Conservation (phyloP, 495 filamentous ascomycete genomes). For the Penicillium atrosanguineum region DNA sequence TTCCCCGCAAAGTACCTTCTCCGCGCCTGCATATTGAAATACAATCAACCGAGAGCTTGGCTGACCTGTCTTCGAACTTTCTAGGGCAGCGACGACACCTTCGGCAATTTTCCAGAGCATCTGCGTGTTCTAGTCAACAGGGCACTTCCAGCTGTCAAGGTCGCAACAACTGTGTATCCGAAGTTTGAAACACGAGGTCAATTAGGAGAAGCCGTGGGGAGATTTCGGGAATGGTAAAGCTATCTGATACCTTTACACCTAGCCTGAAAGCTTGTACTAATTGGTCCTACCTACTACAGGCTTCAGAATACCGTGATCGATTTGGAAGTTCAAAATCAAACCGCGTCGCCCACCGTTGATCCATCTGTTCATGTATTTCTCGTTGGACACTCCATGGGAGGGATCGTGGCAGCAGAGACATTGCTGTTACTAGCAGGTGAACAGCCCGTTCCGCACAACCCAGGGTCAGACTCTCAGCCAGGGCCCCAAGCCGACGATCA, state of each 20-base stretch:
- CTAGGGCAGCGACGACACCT: constrained; percentile 90
- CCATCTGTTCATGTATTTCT: constrained; percentile 83
- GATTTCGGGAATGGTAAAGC: constrained; percentile 80
- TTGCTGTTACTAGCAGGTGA: constrained; percentile 68
- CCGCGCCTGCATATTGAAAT: neutral
- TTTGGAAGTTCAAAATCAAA: constrained; percentile 80
- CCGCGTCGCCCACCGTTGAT: constrained; percentile 82
- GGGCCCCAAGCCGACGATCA: constrained; percentile 19
- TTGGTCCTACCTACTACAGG: constrained; percentile 45
- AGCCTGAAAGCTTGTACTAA: neutral
- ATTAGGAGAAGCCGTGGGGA: constrained; percentile 70
- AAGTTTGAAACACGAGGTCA: constrained; percentile 91
- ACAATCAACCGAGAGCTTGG: neutral
- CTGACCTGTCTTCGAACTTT: neutral
- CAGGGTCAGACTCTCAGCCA: constrained; percentile 15
- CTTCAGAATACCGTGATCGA: constrained; percentile 91
- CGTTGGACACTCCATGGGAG: constrained; percentile 94
- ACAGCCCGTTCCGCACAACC: constrained; percentile 53
- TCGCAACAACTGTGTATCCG: constrained; percentile 75
- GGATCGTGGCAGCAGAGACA: constrained; percentile 90
- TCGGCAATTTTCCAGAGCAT: constrained; percentile 72
- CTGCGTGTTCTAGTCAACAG: constrained; percentile 66
- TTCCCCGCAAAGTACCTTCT: constrained; percentile 9
- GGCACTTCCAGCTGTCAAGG: constrained; percentile 69
- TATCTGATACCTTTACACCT: neutral